A percentile compares a stretch with the other conserved stretches of the same genome.
These are phyloP conservation scores for Lentinula sp. DNA, from an alignment of 768 basidiomycete genomes.

Conservation along the genomic window DNA sequence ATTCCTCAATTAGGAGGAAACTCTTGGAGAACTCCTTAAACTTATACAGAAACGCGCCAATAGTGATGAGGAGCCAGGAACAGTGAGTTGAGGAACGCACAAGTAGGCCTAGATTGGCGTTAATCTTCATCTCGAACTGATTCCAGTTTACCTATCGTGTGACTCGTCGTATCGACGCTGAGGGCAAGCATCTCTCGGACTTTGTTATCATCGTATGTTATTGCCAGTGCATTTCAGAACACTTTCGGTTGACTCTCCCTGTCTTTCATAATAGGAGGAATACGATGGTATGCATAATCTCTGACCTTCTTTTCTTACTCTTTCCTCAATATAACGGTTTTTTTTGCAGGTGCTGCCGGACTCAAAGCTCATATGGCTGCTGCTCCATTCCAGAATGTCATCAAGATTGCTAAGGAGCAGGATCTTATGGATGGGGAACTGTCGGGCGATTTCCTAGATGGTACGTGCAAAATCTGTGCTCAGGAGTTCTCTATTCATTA, in stretches of 20 bases:
- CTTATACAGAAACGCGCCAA: neutral
- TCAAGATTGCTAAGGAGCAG: neutral
- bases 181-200: neutral
- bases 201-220: neutral
- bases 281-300: neutral
- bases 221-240: no score
- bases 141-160: neutral
- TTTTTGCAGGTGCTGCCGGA: neutral
- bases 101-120: neutral
- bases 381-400: neutral
- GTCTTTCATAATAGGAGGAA: neutral
- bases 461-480: neutral
- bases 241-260: no score
- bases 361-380: neutral
- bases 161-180: neutral
- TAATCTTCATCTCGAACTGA: neutral
- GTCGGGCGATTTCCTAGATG: neutral
- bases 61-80: neutral
- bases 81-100: neutral
- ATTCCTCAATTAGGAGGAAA: neutral
- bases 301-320: neutral
- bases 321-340: neutral
- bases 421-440: neutral
- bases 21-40: neutral
- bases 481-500: neutral